These are phyloP conservation scores for Aspergillus hortae DNA, from an alignment of 2,329 filamentous ascomycete species.

Conservation along the genomic window DNA sequence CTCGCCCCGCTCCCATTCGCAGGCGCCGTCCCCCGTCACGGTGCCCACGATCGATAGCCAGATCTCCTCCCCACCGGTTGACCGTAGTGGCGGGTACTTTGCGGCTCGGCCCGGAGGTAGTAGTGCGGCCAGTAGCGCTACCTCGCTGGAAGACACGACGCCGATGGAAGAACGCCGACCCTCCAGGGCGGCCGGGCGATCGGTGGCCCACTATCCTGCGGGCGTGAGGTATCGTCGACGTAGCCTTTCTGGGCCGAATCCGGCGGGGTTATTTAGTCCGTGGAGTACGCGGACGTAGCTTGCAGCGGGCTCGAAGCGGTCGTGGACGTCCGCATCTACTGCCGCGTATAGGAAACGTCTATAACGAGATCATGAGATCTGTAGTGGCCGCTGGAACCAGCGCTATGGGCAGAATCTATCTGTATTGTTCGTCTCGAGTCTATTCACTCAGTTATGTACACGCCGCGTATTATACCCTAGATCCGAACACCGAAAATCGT, in stretches of 20 bases:
- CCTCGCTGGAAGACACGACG: slow-evolving; percentile 14
- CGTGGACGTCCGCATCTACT: too few relatives aligned
- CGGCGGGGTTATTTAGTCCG: background rate
- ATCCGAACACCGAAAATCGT: background rate
- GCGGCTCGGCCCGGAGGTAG: slow-evolving; percentile 12
- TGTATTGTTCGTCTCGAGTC: background rate
- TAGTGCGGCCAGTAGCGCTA: slow-evolving; percentile 16
- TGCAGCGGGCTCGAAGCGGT: too few relatives aligned
- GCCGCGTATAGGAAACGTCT: too few relatives aligned
- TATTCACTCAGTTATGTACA: background rate
- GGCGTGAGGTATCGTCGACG: slow-evolving; percentile 23
- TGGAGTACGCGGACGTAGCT: background rate
- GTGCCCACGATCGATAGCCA: slow-evolving; percentile 7
- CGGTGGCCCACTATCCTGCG: slow-evolving; percentile 24
- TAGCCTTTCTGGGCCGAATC: background rate
- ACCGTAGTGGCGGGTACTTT: slow-evolving; percentile 20
- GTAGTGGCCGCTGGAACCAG: background rate
- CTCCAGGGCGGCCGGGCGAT: slow-evolving; percentile 10
- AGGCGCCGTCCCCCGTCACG: slow-evolving; percentile 5
- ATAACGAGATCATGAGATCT: background rate
- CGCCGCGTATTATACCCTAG: background rate
- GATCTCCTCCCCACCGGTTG: slow-evolving; percentile 8
- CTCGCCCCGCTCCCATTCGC: slow-evolving; percentile 17
- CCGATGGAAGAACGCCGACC: slow-evolving; percentile 19
- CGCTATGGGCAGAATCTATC: background rate